Conservation (phyloP, 192 early-diverging fungal species). For the Gigaspora rosea region DNA sequence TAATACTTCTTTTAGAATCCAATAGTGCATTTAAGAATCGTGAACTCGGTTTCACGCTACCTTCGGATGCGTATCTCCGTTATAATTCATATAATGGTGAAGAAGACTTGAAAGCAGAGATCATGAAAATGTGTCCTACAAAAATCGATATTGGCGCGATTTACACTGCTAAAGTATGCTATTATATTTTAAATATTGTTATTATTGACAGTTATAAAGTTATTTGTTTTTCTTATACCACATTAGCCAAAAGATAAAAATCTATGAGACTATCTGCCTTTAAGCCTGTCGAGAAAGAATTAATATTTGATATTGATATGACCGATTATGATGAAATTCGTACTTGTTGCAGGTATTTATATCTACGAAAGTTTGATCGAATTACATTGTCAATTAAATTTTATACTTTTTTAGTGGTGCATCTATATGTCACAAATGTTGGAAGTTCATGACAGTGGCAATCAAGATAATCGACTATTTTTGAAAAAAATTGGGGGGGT, state of each 20-base stretch:
- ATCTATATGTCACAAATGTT: slow-evolving; percentile 86
- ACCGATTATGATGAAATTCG: slow-evolving; percentile 98
- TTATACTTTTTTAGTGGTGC: slow-evolving; percentile 60
- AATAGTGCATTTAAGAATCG: slow-evolving; percentile 80
- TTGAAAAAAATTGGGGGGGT: neutral
- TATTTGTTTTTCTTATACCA: neutral
- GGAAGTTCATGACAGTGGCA: slow-evolving; percentile 91
- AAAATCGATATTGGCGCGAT: slow-evolving; percentile 98
- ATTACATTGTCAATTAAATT: slow-evolving; percentile 6
- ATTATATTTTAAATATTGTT: neutral
- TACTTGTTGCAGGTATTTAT: slow-evolving; percentile 75
- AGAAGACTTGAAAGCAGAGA: slow-evolving; percentile 74
- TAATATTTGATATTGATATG: slow-evolving; percentile 99
- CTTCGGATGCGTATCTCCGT: slow-evolving; percentile 80
- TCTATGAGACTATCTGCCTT: slow-evolving; percentile 71
- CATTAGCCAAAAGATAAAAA: slow-evolving; percentile 80
- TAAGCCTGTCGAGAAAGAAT: slow-evolving; percentile 78
- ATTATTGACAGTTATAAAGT: neutral
- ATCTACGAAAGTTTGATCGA: neutral
- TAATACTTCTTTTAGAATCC: slow-evolving; percentile 40
- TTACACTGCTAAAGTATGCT: slow-evolving; percentile 71
- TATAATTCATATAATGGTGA: slow-evolving; percentile 80
- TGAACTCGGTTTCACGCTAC: slow-evolving; percentile 90
- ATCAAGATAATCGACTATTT: slow-evolving; percentile 78
- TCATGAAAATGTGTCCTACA: slow-evolving; percentile 76